Conservation (phyloP, 2,329 filamentous ascomycete species). For the Thyridium curvatum region DNA sequence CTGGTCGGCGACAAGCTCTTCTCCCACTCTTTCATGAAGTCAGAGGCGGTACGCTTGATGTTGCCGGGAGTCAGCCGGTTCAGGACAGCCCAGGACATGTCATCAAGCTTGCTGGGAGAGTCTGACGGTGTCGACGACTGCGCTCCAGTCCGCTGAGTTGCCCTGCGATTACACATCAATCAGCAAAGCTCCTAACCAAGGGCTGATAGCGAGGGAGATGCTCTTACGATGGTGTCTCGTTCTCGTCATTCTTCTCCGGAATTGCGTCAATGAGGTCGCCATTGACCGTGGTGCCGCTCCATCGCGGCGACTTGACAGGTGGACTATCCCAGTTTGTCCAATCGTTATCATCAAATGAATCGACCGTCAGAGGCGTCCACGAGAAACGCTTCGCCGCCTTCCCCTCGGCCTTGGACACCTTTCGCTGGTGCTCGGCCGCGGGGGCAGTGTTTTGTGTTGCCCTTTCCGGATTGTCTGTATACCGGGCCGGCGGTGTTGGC, state of each 20-base stretch:
- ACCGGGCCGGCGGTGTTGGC: slow-evolving; percentile 12
- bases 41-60: slow-evolving; percentile 75
- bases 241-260: slow-evolving; percentile 41
- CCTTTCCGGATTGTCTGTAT: slow-evolving; percentile 5
- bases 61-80: slow-evolving; percentile 69
- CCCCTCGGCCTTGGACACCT: slow-evolving; percentile 23
- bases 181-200: neutral
- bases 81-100: slow-evolving; percentile 56
- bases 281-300: slow-evolving; percentile 56
- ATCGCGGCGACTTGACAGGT: slow-evolving; percentile 45
- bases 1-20: slow-evolving; percentile 58
- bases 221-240: slow-evolving; percentile 41
- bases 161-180: too few species aligned
- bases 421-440: slow-evolving; percentile 19
- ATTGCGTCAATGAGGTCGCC: slow-evolving; percentile 37
- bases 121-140: slow-evolving; percentile 3
- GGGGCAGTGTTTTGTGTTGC: slow-evolving; percentile 13
- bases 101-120: slow-evolving; percentile 39
- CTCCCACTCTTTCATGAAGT: slow-evolving; percentile 89
- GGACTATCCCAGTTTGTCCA: slow-evolving; percentile 61
- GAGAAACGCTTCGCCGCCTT: slow-evolving; percentile 49
- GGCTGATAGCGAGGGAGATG: neutral
- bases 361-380: slow-evolving; percentile 52
- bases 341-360: slow-evolving; percentile 53
- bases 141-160: too few species aligned